A percentile compares a stretch with the other conserved stretches of the same genome.
These are phyloP conservation scores for Ophiostoma montium DNA, from an alignment of 2,329 filamentous ascomycete species.

Conservation along the genomic window DNA sequence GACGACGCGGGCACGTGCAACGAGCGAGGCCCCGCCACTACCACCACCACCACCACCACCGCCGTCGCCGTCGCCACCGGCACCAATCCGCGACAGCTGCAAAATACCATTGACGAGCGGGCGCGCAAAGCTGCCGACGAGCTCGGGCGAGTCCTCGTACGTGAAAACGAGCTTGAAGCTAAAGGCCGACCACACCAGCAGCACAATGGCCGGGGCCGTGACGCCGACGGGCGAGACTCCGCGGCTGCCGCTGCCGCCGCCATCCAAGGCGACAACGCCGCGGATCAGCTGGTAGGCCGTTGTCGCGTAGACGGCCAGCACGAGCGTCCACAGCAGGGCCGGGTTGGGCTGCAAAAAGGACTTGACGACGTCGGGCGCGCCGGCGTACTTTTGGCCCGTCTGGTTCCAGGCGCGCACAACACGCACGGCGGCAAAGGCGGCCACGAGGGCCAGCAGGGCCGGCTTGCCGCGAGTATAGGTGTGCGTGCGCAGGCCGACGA, in stretches of 20 bases:
- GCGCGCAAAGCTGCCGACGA: constrained; percentile 38
- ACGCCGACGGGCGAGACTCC: constrained; percentile 26
- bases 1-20: constrained; percentile 34
- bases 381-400: constrained; percentile 89
- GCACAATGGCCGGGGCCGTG: constrained; percentile 21
- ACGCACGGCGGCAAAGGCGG: constrained; percentile 48
- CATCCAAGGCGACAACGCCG: constrained; percentile 23
- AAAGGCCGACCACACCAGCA: constrained; percentile 42
- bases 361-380: constrained; percentile 76
- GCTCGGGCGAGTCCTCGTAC: constrained; percentile 72
- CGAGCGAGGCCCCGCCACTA: constrained; percentile 29
- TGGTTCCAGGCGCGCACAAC: constrained; percentile 80
- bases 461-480: not conserved
- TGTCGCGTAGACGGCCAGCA: constrained; percentile 55
- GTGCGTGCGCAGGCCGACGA: constrained; percentile 36
- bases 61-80: constrained; percentile 15
- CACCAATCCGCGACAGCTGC: constrained; percentile 20
- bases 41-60: constrained; percentile 15
- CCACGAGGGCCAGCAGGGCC: constrained; percentile 16
- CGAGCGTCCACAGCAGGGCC: constrained; percentile 57
- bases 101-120: constrained; percentile 23
- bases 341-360: constrained; percentile 51
- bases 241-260: no score
- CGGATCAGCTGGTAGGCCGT: constrained; percentile 33
- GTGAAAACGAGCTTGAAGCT: constrained; percentile 88